These are phyloP conservation scores for Hypoxylon sp. DNA, from an alignment of 2,329 filamentous ascomycete genomes.

Conservation along the genomic window DNA sequence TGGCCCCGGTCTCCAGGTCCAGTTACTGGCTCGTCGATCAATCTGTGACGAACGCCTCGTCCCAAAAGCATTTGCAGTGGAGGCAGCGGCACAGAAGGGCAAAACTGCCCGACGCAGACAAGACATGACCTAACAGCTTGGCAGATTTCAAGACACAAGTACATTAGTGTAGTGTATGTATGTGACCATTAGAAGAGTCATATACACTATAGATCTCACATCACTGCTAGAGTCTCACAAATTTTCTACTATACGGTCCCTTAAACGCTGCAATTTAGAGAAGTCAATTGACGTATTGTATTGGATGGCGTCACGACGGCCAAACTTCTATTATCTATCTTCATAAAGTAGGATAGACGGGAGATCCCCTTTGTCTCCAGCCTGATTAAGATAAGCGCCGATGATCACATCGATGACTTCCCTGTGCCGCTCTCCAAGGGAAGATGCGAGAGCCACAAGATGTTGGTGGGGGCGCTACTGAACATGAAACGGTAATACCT, in stretches of 20 bases:
- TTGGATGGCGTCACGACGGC: constrained; percentile 5
- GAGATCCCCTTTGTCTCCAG: constrained; percentile 21
- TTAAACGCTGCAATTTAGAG: neutral
- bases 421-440: constrained; percentile 22
- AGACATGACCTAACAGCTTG: constrained; percentile 28
- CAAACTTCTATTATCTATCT: constrained; percentile 16
- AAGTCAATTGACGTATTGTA: neutral
- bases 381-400: constrained; percentile 31
- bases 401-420: constrained; percentile 34
- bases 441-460: constrained; percentile 24
- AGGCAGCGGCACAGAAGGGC: constrained; percentile 10
- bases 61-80: constrained; percentile 18
- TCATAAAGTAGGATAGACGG: constrained; percentile 12
- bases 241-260: no score
- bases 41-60: constrained; percentile 33
- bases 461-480: constrained; percentile 21
- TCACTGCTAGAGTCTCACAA: no score
- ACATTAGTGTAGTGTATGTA: neutral
- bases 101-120: constrained; percentile 9
- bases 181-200: neutral
- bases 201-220: no score
- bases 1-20: constrained; percentile 23
- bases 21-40: constrained; percentile 33
- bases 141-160: constrained; percentile 32
- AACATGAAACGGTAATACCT: constrained; percentile 38